Base-by-base conservation (phyloP, 176 grass and related monocot species). In the Zoysia japonica region DNA sequence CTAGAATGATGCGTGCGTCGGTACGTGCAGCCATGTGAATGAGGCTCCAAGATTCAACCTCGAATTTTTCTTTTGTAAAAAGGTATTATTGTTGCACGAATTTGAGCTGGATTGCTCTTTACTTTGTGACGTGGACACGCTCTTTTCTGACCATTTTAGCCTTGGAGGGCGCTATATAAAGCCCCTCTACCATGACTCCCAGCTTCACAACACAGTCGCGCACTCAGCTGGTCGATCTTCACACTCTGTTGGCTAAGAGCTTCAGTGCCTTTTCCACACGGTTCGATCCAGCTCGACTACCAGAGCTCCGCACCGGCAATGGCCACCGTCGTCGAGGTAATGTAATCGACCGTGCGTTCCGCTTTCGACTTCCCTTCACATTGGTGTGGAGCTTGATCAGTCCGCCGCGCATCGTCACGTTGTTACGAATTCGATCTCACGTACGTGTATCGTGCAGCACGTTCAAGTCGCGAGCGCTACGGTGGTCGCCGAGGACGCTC, bases 241-340 rank as follows among this genome's bases (percentile, higher is more conserved):
- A 28, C 72, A 16, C 28, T 46, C 35, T 57, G 7, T 47, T 17
- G 74, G 71, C 49, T 37, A 51, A 38, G n/a, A 45, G 49, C 14
- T 75, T 74, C 48, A 38, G 70, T 72, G 49, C 28, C 7, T 5
- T 1, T 6, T 16, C 14, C 74, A 38, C n/a, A 16, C 13, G 39
- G 14, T 3, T 75, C 70, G 14, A 11, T 20, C 54, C 10, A 60
- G 28, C 28, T 28, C 28, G 41, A 28, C 9, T 28, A 28, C 28
- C 70, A 6, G 14, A 28, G 28, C 28, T 77, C 72, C 61, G 46
- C 78, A 65, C 2, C 28, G 28, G 28, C 47, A 46, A 94, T 94
- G 92, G 92, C 92, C 83, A 74, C 89, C 55, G 89, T 79, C 71
- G 28, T 28, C 28, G 76, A 91, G 92, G 92, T 89, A 93, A 53